Evolutionary conservation across 768 basidiomycete species (phyloP), one percentile per base, ranked within the genome.

Genomic region (Cyclocybe aegerita): DNA sequence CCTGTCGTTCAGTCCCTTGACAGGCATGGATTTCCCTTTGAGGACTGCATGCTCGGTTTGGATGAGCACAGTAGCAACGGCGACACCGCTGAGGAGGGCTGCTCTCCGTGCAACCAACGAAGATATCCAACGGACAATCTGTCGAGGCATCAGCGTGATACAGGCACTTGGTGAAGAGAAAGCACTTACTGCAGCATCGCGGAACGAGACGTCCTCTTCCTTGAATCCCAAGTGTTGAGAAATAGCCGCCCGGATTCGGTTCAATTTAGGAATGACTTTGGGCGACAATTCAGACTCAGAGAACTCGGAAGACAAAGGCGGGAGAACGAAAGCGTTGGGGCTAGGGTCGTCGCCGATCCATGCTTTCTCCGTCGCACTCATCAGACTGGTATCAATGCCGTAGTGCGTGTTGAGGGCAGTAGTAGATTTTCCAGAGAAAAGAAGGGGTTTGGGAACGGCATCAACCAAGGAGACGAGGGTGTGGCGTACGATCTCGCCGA

Each of bases 351-450:
- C 69, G 8, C 76, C 77, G 48, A 78, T 75, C 88, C 88, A 91
- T 12, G 88, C 86, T 46, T 77, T 80, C 65, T 93, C 92, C 39
- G 94, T 75, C 34, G 80, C 82, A 42, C 90, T 93, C 76, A 97
- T 82, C 50, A 95, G 77, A n/a, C 93, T 91, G 0, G 95, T 91
- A 69, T 99, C 97, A 51, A 98, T 72, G 1, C 94, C 97, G 71
- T 96, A 99, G 60, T 97, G 96, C 16, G 77, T 80, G 72, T 99
- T 98, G 55, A 99, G 65, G 7, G 65, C 64, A 0, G 70, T 52
- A 4, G 91, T 88, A 5, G 86, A 85, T 57, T 82, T 83, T 7
- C 97, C 97, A 45, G 74, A 71, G 70, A 99, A 97, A 17, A 98
- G 76, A 30, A 93, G 62, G 7, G 88, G 67, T 48, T 75, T 75